Percentiles rank a stretch among this genome's conserved stretches.
These are phyloP conservation scores for Papiliotrema fonsecae DNA, from an alignment of 1,284 basidiomycete species.

Conservation along the genomic window DNA sequence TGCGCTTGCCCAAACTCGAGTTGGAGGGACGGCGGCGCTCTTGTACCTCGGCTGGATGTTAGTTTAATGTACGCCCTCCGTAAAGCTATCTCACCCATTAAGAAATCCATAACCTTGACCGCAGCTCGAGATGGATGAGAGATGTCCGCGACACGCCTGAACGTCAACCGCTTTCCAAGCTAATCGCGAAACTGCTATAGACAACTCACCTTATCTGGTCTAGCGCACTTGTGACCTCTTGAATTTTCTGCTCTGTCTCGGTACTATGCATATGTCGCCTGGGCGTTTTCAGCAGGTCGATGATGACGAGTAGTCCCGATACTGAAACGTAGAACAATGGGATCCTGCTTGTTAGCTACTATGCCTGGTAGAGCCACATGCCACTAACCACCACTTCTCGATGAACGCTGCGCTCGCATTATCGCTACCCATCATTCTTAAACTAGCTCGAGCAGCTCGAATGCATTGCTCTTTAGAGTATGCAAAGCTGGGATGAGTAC, in stretches of 20 bases:
- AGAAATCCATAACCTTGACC: conserved; percentile 48
- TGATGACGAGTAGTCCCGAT: conserved; percentile 47
- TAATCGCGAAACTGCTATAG: background rate
- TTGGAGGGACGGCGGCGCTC: conserved; percentile 35
- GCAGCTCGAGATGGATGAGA: conserved; percentile 47
- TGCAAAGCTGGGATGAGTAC: conserved; percentile 31
- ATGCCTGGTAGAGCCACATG: background rate
- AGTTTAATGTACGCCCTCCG: background rate
- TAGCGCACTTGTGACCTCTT: conserved; percentile 42
- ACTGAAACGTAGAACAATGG: conserved; percentile 46
- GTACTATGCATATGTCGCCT: conserved; percentile 36
- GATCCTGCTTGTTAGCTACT: conserved; percentile 5
- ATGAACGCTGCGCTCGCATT: conserved; percentile 41
- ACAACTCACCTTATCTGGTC: conserved; percentile 38
- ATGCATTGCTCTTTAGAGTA: conserved; percentile 50
- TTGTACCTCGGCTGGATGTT: conserved; percentile 40
- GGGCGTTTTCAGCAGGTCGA: conserved; percentile 44
- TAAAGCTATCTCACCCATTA: conserved; percentile 32
- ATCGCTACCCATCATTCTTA: conserved; percentile 45
- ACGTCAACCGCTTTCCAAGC: background rate
- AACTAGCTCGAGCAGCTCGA: conserved; percentile 44
- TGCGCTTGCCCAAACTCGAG: conserved; percentile 39
- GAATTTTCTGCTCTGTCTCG: conserved; percentile 42
- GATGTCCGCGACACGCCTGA: conserved; percentile 37
- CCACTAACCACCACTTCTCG: conserved; percentile 48